Evolutionary conservation across 2,329 filamentous ascomycete genomes (phyloP), one percentile per base, ranked within the genome.

Genomic region (Sclerotinia sclerotiorum): DNA sequence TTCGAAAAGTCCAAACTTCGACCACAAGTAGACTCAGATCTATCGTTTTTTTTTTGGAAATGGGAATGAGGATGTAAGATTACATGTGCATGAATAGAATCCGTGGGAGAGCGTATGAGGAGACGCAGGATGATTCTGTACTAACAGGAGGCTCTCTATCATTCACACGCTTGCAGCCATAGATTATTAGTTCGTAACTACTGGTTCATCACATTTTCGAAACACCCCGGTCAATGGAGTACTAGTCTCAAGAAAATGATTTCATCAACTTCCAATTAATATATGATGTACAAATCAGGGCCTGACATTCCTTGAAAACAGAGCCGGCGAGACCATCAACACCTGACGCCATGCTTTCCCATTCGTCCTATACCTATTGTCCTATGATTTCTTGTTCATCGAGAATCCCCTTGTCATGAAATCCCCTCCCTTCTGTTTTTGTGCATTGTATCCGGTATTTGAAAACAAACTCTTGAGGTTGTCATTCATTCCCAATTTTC

Each of bases 401-500:
- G 82, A 82, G 73, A 81, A 87, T 0, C 85, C 85, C 74, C 85
- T 81, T 2, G 83, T 86, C 85, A 87, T 87, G 71, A 87, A 87
- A 74, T 87, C 84, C 0, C 77, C 78, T 0, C 71, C 69, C 48
- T 82, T 81, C 46, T 81, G 82, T 17, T 75, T 72, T 19, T 79
- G 77, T 21, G 78, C 75, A 56, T 79, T 79, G 60, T 81, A 81
- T 3, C 78, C 77, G 5, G 76, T 78, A 67, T 80, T 82, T 0
- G 82, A 82, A 72, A 86, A 87, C 19, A 87, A 78, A 70, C 82
- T 85, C 71, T 84, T 83, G 46, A 87, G 72, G 69, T 84, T 86
- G 32, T 85, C 84, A 74, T 83, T 87, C 68, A 84, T 79, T 0
- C 72, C 88, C 73, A 93, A 75, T 76, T 91, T 97, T 70, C 91